Conservation (phyloP, 805 yeast genomes). For the Hanseniaspora osmophila region DNA sequence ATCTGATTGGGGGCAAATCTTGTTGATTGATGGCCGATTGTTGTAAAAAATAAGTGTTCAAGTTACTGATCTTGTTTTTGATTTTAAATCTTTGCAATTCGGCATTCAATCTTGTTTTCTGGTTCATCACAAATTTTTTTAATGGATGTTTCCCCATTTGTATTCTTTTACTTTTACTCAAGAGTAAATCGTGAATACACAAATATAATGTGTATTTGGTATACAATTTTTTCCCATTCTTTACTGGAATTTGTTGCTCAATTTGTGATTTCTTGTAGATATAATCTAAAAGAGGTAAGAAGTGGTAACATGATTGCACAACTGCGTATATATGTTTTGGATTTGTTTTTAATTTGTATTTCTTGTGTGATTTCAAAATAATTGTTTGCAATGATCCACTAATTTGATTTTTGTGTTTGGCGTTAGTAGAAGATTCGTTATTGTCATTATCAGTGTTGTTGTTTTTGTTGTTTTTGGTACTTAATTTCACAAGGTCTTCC, state of each 20-base stretch:
- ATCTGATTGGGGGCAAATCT: conserved; percentile 59
- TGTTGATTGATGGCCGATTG: conserved; percentile 7
- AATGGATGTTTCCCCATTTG: conserved; percentile 81
- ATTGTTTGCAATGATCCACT: conserved; percentile 43
- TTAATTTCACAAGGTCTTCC: conserved; percentile 17
- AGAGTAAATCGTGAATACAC: conserved; percentile 66
- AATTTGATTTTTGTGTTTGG: conserved; percentile 19
- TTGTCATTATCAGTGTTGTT: neutral
- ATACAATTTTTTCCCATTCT: conserved; percentile 36
- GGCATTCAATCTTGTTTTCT: conserved; percentile 69
- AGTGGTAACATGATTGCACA: conserved; percentile 62
- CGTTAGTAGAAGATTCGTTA: conserved; percentile 15
- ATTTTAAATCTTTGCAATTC: conserved; percentile 70
- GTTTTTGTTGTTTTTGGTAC: neutral
- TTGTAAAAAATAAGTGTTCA: conserved; percentile 9
- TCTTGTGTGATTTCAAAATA: conserved; percentile 36
- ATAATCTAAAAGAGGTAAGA: conserved; percentile 45
- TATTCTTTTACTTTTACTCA: conserved; percentile 64
- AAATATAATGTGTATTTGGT: conserved; percentile 27
- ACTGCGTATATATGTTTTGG: conserved; percentile 83
- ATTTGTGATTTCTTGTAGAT: conserved; percentile 57
- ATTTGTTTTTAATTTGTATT: conserved; percentile 37
- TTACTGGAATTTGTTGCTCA: conserved; percentile 31
- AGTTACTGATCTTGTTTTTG: conserved; percentile 44
- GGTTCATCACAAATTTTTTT: conserved; percentile 64